Evolutionary conservation across 306 rosid genomes (phyloP), one percentile per base, ranked within the genome.

Genomic region (Abrus pulchellus): DNA sequence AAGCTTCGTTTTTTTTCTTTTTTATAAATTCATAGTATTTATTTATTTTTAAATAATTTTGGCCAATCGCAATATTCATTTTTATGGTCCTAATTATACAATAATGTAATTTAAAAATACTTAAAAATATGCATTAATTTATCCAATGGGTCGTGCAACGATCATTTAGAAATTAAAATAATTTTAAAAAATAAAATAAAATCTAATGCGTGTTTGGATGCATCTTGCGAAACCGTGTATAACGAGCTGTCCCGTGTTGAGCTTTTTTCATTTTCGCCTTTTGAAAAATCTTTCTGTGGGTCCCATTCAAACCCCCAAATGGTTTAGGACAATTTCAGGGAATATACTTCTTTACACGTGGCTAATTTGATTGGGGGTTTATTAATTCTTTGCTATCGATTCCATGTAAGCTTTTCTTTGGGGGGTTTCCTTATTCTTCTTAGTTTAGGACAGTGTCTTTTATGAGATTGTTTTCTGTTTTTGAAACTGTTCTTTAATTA

Each of bases 191-290:
- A 5, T 2, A 9, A 49, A 54, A 3, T 13, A 55, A 57, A 75
- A 72, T 6, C 3, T 12, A 7, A 28, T 0, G 10, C 40, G 49
- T 5, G 73, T 68, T 57, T 49, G 75, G 72, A 59, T 7, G 75
- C 67, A 74, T 53, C 79, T 52, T 60, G 72, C 47, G 69, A 85
- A 73, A 77, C 65, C 79, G 81, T 77, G 83, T 76, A 1, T 0
- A 6, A 72, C 49, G 48, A 72, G 78, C 88, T 82, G 83, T 81
- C 83, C 74, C 32, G n/a, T 12, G 67, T 65, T 79, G 13, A 12
- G 72, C 9, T 8, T 44, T 7, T 53, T 30, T 34, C 63, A 28
- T 28, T 57, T 81, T 34, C 20, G 47, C 76, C 34, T 12, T 56
- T 29, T 29, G 7, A 28, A 13, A 14, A 20, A 3, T 29, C 10